Percentiles rank a stretch among this genome's conserved stretches.
Evolutionary conservation across 2,329 filamentous ascomycete species (phyloP).

Genomic region (Alternaria viburni): DNA sequence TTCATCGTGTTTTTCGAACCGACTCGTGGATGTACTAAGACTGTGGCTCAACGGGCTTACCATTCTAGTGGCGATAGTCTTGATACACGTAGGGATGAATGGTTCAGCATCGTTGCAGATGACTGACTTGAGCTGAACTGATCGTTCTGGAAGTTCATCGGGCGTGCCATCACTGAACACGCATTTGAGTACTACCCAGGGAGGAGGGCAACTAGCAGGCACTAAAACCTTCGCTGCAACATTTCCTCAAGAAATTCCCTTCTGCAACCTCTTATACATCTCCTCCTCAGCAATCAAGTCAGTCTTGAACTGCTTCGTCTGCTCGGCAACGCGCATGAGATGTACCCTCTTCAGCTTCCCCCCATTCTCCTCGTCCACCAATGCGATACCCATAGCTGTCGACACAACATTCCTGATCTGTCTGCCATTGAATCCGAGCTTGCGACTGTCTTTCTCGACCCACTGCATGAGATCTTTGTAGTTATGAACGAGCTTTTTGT

Average conservation of each 20-base stretch:
- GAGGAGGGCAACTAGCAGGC: neutral
- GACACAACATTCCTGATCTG: neutral
- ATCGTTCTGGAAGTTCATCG: neutral
- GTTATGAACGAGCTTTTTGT: neutral
- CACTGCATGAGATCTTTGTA: neutral
- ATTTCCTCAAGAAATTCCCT: neutral
- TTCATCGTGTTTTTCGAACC: neutral
- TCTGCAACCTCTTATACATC: neutral
- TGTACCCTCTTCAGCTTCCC: neutral
- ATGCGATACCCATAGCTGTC: neutral
- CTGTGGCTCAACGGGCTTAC: neutral
- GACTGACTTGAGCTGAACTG: neutral
- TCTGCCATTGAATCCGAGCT: neutral
- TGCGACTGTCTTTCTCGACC: neutral
- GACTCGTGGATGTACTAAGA: neutral
- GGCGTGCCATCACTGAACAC: neutral
- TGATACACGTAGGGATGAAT: neutral
- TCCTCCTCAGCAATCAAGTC: neutral
- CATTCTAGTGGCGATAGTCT: neutral
- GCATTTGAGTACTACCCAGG: neutral
- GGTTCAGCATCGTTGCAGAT: neutral
- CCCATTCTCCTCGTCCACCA: neutral
- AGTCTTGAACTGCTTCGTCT: neutral
- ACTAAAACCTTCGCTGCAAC: neutral
- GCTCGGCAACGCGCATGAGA: neutral